phyloP scores from a whole-genome alignment of 257 asterid genomes.

The Solanum pimpinellifolium region DNA sequence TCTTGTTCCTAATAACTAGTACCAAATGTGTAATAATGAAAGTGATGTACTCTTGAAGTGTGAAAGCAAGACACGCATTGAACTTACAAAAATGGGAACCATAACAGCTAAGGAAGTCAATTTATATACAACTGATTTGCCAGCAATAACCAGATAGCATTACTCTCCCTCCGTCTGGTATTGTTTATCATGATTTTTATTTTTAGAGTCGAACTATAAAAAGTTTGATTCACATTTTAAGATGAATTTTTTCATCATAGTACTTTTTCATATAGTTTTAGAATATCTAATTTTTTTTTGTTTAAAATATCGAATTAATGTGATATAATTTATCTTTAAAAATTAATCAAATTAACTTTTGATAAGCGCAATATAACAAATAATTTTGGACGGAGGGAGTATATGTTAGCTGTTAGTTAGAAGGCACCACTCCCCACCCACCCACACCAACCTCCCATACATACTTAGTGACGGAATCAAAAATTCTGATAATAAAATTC shows the following conservation, averaged over 20 bases:
- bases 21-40: background rate
- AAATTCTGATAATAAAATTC: background rate
- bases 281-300: too few species aligned
- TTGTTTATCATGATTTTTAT: too few species aligned
- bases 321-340: too few species aligned
- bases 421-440: background rate
- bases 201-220: too few species aligned
- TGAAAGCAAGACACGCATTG: background rate
- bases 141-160: background rate
- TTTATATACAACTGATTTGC: background rate
- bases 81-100: background rate
- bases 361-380: too few species aligned
- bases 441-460: too few species aligned
- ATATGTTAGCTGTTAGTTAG: background rate
- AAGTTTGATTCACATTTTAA: too few species aligned
- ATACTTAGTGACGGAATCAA: background rate
- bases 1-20: background rate
- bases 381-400: accelerated
- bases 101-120: background rate
- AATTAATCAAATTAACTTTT: too few species aligned
- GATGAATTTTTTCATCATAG: too few species aligned
- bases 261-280: too few species aligned
- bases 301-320: too few species aligned
- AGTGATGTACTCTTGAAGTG: background rate
- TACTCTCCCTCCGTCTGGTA: too few species aligned